These are phyloP conservation scores for Lanmaoa rubissima DNA, from an alignment of 768 basidiomycete species.

Conservation along the genomic window DNA sequence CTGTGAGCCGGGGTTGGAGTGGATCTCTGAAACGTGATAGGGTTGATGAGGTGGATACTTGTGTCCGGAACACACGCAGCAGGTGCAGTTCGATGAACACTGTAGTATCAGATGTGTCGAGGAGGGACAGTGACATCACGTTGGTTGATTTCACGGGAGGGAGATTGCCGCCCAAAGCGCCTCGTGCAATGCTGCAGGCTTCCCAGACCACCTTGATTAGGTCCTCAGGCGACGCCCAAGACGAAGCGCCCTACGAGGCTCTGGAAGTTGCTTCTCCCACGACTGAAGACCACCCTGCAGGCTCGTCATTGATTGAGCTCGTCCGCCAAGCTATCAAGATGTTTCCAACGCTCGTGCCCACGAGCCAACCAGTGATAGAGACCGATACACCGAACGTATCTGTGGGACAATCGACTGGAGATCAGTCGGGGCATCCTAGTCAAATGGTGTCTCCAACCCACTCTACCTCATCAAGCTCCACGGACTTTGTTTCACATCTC, in stretches of 20 bases:
- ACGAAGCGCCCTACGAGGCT: not conserved
- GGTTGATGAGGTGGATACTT: constrained; percentile 11
- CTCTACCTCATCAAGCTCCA: not conserved
- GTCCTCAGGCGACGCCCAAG: not conserved
- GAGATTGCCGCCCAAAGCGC: constrained; percentile 19
- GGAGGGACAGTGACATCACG: constrained; percentile 28
- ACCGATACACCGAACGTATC: not conserved
- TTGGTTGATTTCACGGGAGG: constrained; percentile 17
- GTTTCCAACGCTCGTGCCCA: constrained; percentile 5
- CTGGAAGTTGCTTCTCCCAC: constrained; percentile 4
- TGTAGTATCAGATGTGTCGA: constrained; percentile 13
- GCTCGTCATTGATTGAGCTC: constrained; percentile 2
- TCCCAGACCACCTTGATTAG: not conserved
- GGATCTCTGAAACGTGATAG: constrained; percentile 11
- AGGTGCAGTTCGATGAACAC: constrained; percentile 16
- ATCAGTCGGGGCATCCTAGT: not conserved
- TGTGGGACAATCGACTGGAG: not conserved
- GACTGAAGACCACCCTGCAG: not conserved
- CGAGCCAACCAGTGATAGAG: not conserved
- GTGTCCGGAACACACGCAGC: constrained; percentile 15
- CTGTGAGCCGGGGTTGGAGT: not conserved
- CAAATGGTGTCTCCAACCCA: not conserved
- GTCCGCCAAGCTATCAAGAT: constrained; percentile 2
- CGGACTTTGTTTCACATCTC: constrained; percentile 13
- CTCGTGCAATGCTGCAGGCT: constrained; percentile 20